phyloP scores from a whole-genome alignment of 768 basidiomycete species.

The Holtermannia corniformis region DNA sequence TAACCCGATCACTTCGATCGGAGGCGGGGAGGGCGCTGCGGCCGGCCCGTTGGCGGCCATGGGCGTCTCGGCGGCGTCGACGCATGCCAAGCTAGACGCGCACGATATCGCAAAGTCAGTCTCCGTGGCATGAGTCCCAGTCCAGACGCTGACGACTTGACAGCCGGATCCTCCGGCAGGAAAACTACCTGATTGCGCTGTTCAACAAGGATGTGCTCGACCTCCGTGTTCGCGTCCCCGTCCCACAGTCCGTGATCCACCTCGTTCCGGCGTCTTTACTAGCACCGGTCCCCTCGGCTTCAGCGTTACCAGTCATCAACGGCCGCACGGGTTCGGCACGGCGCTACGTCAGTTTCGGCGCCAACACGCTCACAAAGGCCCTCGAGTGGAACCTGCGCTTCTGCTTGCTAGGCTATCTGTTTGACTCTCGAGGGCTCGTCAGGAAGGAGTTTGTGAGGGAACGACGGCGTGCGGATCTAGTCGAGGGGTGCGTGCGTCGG shows the following conservation, averaged over 20 bases:
- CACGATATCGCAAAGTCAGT: constrained; percentile 83
- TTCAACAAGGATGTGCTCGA: constrained; percentile 96
- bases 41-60: constrained; percentile 49
- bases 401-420: constrained; percentile 90
- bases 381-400: constrained; percentile 96
- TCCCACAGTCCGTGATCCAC: constrained; percentile 13
- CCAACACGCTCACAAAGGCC: constrained; percentile 72
- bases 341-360: constrained; percentile 46
- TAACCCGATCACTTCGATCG: constrained; percentile 77
- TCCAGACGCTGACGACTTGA: constrained; percentile 1
- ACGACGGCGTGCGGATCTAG: constrained; percentile 63
- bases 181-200: constrained; percentile 94
- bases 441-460: constrained; percentile 83
- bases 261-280: constrained; percentile 20
- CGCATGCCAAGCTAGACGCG: constrained; percentile 69
- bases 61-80: constrained; percentile 2
- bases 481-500: constrained; percentile 59
- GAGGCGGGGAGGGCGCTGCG: constrained; percentile 40
- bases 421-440: constrained; percentile 80
- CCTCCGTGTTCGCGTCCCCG: constrained; percentile 69
- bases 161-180: constrained; percentile 84
- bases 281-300: constrained; percentile 32
- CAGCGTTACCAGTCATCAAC: constrained; percentile 44
- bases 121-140: neutral
- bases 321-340: constrained; percentile 36